Evolutionary conservation across 2,329 filamentous ascomycete species (phyloP), one percentile per base, ranked within the genome.

Genomic region (Penicillium freii): DNA sequence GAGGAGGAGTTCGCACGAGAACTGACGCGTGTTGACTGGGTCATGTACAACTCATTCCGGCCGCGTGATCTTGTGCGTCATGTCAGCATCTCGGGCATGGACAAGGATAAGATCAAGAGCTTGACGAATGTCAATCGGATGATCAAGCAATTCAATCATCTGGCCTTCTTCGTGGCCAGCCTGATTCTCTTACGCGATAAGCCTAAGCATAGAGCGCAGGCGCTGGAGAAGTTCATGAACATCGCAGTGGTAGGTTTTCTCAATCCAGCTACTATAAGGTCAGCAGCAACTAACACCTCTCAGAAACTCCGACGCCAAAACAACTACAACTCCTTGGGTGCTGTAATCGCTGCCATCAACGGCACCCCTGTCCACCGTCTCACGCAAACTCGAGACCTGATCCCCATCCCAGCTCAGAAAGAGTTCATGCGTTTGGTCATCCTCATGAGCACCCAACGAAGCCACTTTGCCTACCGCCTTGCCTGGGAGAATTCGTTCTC

Each of bases 301-400:
- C 71, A 88, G 68, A 93, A 92, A 77, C 80, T 99, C 49, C 89
- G 94, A 39, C 88, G 92, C 69, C 78, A 96, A 60, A 97, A 97
- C 79, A 97, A 99, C 74, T 99, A 97, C 80, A 97, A 97, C 72
- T 90, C 92, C 0, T 81, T 99, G 1, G 93, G 92, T n/a, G 93
- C 94, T 8, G 86, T 99, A 36, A 84, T 99, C 57, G 93, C 94
- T 7, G 94, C 93, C 9, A 89, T 99, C 69, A 96, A 95, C 71
- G 89, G 90, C 58, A 90, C 90, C 2, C 87, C 92, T 0, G 88
- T 99, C 29, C 89, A 94, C 70, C 88, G 94, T 19, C 83, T 99
- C 1, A 79, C 83, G 0, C 89, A 92, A 66, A 97, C 94, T 0
- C 83, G 89, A 59, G 85, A 89, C 15, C 77, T 97, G 17, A 85